These are phyloP conservation scores for Aspergillus ellipticus DNA, from an alignment of 495 filamentous ascomycete species.

Conservation along the genomic window DNA sequence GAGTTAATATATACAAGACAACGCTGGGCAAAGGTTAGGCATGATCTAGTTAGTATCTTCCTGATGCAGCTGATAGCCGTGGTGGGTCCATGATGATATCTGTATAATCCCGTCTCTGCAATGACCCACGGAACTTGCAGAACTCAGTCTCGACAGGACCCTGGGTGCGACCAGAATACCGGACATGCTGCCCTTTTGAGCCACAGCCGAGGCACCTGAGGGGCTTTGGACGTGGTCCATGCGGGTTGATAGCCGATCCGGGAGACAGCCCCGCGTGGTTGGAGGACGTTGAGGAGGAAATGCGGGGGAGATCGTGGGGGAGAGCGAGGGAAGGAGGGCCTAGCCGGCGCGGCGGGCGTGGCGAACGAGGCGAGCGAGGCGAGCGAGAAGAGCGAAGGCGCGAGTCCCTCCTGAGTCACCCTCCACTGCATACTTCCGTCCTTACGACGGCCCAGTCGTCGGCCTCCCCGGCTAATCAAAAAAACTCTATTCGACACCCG, in stretches of 20 bases:
- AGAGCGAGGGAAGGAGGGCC: no score
- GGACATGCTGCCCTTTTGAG: constrained; percentile 7
- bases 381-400: no score
- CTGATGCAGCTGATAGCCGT: background rate
- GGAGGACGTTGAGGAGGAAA: background rate
- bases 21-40: background rate
- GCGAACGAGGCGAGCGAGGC: no score
- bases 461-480: no score
- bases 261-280: constrained; percentile 2
- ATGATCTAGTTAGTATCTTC: background rate
- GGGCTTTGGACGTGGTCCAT: constrained; percentile 1
- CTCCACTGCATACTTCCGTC: no score
- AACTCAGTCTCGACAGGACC: background rate
- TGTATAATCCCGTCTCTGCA: background rate
- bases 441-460: no score
- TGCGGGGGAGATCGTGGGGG: constrained; percentile 7
- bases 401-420: no score
- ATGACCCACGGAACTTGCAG: background rate
- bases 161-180: background rate
- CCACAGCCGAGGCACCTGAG: constrained; percentile 32
- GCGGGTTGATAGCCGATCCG: constrained; percentile 6
- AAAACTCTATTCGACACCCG: no score
- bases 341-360: no score
- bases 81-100: constrained; percentile 2
- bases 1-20: background rate